Percentiles rank a stretch among this genome's conserved stretches.
Evolutionary conservation across 768 basidiomycete species (phyloP).

Genomic region (Lyophyllum shimeji): DNA sequence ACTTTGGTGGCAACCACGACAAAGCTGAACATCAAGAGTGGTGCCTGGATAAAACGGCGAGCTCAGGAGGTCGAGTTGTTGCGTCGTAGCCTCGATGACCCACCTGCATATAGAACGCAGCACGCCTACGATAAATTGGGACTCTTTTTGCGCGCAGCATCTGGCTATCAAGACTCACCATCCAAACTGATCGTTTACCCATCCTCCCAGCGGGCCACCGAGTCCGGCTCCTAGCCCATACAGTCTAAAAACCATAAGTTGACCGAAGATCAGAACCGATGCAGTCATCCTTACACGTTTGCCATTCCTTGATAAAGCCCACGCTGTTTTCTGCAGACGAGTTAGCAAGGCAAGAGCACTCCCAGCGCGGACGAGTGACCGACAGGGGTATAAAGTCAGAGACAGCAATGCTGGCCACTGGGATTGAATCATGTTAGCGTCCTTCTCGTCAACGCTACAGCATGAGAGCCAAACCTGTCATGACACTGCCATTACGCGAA

Average conservation of each 20-base stretch:
- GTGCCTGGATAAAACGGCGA: slow-evolving; percentile 50
- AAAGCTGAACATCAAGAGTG: slow-evolving; percentile 71
- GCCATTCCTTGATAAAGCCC: slow-evolving; percentile 92
- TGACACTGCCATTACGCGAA: slow-evolving; percentile 51
- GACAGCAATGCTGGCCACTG: slow-evolving; percentile 81
- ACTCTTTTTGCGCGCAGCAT: slow-evolving; percentile 3
- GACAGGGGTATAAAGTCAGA: slow-evolving; percentile 89
- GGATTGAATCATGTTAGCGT: slow-evolving; percentile 23
- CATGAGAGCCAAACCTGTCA: slow-evolving; percentile 62
- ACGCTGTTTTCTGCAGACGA: slow-evolving; percentile 63
- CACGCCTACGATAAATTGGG: slow-evolving; percentile 53
- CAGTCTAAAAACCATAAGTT: slow-evolving; percentile 43
- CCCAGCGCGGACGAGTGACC: slow-evolving; percentile 26
- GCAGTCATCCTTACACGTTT: slow-evolving; percentile 63
- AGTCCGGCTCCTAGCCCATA: slow-evolving; percentile 83
- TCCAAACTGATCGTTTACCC: slow-evolving; percentile 82
- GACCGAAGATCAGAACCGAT: not conserved
- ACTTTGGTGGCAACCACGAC: slow-evolving; percentile 74
- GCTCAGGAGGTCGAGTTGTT: not conserved
- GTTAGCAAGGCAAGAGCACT: slow-evolving; percentile 6
- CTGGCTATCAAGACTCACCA: slow-evolving; percentile 53
- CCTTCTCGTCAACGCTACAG: slow-evolving; percentile 16
- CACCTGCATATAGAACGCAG: slow-evolving; percentile 86
- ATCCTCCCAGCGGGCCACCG: slow-evolving; percentile 80
- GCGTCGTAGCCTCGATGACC: slow-evolving; percentile 17